Conservation (phyloP, 306 rosid genomes). For the Psophocarpus tetragonolobus region DNA sequence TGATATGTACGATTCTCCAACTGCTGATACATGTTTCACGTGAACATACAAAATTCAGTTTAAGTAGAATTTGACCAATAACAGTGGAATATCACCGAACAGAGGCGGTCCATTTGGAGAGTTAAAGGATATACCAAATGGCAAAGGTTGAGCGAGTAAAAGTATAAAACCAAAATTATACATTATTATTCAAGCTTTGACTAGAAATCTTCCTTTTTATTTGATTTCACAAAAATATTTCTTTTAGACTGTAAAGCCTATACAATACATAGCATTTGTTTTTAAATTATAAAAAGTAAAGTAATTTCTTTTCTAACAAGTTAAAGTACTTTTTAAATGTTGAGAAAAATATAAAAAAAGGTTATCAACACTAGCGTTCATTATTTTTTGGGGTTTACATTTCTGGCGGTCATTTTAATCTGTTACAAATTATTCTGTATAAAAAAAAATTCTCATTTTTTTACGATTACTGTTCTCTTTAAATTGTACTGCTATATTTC, state of each 20-base stretch:
- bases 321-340: not conserved
- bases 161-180: not conserved
- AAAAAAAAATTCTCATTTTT: no score
- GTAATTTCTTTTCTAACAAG: not conserved
- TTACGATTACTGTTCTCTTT: no score
- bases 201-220: not conserved
- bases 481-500: no score
- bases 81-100: not conserved
- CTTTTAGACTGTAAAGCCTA: not conserved
- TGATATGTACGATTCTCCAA: not conserved
- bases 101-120: not conserved
- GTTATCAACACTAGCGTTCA: not conserved
- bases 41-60: not conserved
- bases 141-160: not conserved
- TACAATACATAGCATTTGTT: not conserved
- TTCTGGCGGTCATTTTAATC: no score
- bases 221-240: not conserved
- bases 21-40: slow-evolving; percentile 13
- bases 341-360: not conserved
- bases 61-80: not conserved
- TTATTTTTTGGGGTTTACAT: no score
- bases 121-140: not conserved
- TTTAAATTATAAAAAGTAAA: not conserved
- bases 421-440: no score
- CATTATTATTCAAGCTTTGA: slow-evolving; percentile 1